Evolutionary conservation across 306 rosid species (phyloP).

Genomic region (Prunus campanulata): DNA sequence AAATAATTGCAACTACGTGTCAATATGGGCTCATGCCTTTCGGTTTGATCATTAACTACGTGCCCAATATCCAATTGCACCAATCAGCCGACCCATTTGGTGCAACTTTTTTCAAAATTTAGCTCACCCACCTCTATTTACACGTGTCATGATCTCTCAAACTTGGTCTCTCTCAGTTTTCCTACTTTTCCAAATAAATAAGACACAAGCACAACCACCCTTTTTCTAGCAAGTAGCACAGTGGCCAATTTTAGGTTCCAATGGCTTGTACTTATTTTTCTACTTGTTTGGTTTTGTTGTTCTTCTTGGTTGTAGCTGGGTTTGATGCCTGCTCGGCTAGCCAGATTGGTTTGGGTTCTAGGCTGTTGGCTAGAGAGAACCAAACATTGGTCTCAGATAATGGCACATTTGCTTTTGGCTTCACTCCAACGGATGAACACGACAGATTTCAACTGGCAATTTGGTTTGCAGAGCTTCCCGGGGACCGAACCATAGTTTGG

Average conservation of each 20-base stretch:
- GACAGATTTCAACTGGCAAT: constrained; percentile 44
- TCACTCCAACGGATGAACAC: constrained; percentile 38
- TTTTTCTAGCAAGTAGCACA: neutral
- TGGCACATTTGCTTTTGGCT: constrained; percentile 87
- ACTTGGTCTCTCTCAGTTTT: neutral
- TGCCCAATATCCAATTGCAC: constrained; percentile 19
- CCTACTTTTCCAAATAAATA: neutral
- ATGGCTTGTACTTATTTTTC: constrained; percentile 27
- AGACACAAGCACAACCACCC: neutral
- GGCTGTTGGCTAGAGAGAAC: constrained; percentile 51
- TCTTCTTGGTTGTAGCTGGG: constrained; percentile 23
- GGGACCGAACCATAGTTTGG: constrained; percentile 71
- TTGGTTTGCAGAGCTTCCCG: constrained; percentile 87
- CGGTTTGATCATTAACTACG: constrained; percentile 28
- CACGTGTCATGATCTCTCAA: constrained; percentile 34
- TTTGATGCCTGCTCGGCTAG: constrained; percentile 28
- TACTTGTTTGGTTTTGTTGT: constrained; percentile 20
- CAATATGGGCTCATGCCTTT: constrained; percentile 17
- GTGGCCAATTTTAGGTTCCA: constrained; percentile 1
- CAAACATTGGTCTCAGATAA: constrained; percentile 64
- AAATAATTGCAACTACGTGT: constrained; percentile 34
- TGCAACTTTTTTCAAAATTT: constrained; percentile 50
- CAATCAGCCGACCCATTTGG: constrained; percentile 61
- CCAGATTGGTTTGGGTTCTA: constrained; percentile 56
- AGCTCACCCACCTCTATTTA: constrained; percentile 64